A percentile compares a stretch with the other conserved stretches of the same genome.
These are phyloP conservation scores for Patellifolia procumbens DNA, from an alignment of 179 eudicot species.

Conservation along the genomic window DNA sequence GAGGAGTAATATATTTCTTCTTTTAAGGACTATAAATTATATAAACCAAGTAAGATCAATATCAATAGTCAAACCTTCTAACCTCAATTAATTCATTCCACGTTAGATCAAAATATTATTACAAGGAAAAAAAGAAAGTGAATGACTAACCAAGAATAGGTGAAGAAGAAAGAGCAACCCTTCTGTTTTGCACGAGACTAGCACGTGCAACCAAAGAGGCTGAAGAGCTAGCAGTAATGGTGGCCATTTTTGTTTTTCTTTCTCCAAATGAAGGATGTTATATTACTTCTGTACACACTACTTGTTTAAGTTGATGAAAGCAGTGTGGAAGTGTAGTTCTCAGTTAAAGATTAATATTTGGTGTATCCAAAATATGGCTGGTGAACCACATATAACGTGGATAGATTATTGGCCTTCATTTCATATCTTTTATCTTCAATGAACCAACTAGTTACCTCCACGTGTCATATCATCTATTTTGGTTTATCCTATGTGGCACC, in stretches of 20 bases:
- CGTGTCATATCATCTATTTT: constrained; percentile 41
- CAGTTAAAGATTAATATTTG: constrained; percentile 20
- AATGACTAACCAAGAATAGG: constrained; percentile 57
- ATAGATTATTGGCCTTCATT: constrained; percentile 33
- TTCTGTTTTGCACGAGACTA: constrained; percentile 49
- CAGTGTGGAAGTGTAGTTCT: not conserved
- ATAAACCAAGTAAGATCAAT: not conserved
- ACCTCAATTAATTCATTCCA: not conserved
- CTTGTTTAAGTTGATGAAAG: not conserved
- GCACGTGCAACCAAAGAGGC: constrained; percentile 58
- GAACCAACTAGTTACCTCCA: constrained; percentile 52
- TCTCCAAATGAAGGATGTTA: not conserved
- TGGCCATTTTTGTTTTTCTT: constrained; percentile 56
- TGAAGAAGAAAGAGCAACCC: constrained; percentile 41
- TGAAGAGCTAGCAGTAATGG: constrained; percentile 65
- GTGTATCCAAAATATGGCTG: constrained; percentile 20
- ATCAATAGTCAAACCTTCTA: not conserved
- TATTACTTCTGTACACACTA: not conserved
- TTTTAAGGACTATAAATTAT: not conserved
- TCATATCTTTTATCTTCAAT: constrained; percentile 41
- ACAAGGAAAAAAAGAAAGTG: not conserved
- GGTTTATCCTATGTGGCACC: constrained; percentile 20
- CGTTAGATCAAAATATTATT: not conserved
- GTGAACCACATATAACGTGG: constrained; percentile 41
- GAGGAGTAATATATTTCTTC: not conserved